Base-by-base conservation (phyloP, 352 stramenopile species). In the Globisporangium iwayamae region DNA sequence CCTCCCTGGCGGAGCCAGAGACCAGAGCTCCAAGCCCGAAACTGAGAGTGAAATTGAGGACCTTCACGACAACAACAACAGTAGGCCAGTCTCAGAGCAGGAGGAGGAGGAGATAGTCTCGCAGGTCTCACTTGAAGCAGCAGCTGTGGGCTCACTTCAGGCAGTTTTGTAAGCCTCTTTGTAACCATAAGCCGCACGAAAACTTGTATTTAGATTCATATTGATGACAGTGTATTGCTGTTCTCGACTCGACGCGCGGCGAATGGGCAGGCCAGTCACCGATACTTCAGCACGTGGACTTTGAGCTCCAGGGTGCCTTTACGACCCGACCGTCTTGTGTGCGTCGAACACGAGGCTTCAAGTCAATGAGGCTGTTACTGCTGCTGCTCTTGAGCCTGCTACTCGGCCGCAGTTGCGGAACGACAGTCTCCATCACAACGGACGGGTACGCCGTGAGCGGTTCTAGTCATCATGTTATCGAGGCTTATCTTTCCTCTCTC, bases 1-100 rank as follows among this genome's bases (percentile, higher is more conserved):
- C 28, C 2, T 6, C 8, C 30, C 60, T 0, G 59, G 56, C 7
- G 32, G 32, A 36, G 71, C 54, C 11, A 70, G 69, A 20, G 18
- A 56, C 8, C 18, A 43, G 18, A 34, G 11, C 28, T 52, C 25
- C n/a, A 62, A 68, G 28, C 55, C 63, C 22, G 62, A 62, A 50
- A 53, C 36, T 4, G 30, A 59, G 30, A 59, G 57, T 32, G 69
- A 78, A 22, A 46, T 20, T 11, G 66, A 77, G 11, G 66, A 75
- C 8, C 46, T 71, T 16, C 62, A 63, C 11, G 80, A 73, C 51
- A 85, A 87, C 63, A 85, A 87, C 72, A 87, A 80, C 70, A 82
- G 65, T 32, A 64, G 65, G 28, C 57, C 70, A 14, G 52, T 55
- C 2, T 82, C 76, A 22, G 71, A 85, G 45, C 76, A 78, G 25